Percentiles rank a stretch among this genome's conserved stretches.
These are phyloP conservation scores for Brettanomyces anomalus DNA, from an alignment of 805 yeast species.

Conservation along the genomic window DNA sequence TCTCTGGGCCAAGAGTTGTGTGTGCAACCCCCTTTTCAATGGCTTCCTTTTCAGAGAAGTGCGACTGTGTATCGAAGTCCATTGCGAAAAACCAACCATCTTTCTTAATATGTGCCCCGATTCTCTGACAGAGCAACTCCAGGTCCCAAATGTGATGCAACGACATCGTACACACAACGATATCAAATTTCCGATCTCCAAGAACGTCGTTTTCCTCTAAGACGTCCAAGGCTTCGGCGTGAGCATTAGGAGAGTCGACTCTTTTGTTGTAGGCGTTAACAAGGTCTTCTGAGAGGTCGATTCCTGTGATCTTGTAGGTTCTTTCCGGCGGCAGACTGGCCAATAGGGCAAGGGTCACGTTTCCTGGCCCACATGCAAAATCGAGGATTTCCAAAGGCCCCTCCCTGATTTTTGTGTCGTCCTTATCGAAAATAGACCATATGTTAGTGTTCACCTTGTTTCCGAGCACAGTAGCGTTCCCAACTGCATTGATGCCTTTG, in stretches of 20 bases:
- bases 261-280: slow-evolving; percentile 1
- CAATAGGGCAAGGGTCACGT: neutral
- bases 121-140: neutral
- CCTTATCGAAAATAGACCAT: neutral
- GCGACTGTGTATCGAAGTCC: slow-evolving; percentile 1
- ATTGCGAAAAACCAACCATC: slow-evolving; percentile 2
- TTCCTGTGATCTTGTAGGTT: neutral
- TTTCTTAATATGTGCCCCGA: neutral
- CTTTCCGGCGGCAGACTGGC: neutral
- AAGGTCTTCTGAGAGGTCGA: neutral
- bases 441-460: neutral
- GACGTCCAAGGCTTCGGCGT: neutral
- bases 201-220: neutral
- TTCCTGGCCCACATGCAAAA: slow-evolving; percentile 2
- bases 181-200: neutral
- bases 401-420: neutral
- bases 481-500: neutral
- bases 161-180: slow-evolving; percentile 1
- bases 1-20: neutral
- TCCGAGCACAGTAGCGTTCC: no score
- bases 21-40: slow-evolving; percentile 1
- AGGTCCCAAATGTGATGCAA: slow-evolving; percentile 1
- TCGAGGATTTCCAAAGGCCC: neutral
- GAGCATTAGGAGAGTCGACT: neutral
- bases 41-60: neutral